Conservation (phyloP, 2,329 filamentous ascomycete genomes). For the Periconia macrospinosa region DNA sequence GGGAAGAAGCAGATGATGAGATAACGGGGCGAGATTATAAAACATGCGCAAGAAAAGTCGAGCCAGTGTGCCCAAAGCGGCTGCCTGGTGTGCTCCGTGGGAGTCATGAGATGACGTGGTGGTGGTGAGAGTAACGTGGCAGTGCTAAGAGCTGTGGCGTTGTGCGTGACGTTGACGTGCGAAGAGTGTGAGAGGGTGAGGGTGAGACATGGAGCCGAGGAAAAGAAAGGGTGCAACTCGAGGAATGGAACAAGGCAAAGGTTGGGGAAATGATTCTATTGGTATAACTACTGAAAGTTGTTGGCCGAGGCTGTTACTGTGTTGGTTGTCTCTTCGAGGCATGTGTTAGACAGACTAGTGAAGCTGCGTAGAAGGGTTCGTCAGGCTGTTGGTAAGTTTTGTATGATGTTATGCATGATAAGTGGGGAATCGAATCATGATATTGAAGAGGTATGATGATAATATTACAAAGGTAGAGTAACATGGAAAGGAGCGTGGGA, state of each 20-base stretch:
- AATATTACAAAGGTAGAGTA: too few species aligned
- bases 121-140: conserved; percentile 12
- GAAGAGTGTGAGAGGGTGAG: background rate
- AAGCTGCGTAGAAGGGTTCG: too few species aligned
- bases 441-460: too few species aligned
- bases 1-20: conserved; percentile 20
- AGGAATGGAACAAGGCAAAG: background rate
- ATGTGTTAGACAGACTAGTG: too few species aligned
- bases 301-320: too few species aligned
- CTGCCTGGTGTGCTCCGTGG: conserved; percentile 26
- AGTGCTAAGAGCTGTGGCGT: conserved; percentile 11
- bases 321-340: too few species aligned
- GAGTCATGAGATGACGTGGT: conserved; percentile 37
- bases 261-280: background rate
- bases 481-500: too few species aligned
- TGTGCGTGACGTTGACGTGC: conserved; percentile 15
- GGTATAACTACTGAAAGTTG: too few species aligned
- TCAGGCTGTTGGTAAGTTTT: too few species aligned
- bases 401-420: too few species aligned
- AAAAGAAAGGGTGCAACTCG: background rate
- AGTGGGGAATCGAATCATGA: too few species aligned
- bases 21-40: background rate
- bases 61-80: conserved; percentile 18
- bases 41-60: conserved; percentile 7
- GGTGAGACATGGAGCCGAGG: conserved; percentile 1